Base-by-base conservation (phyloP, 73 alveolate genomes). In the Symbiodinium natans region DNA sequence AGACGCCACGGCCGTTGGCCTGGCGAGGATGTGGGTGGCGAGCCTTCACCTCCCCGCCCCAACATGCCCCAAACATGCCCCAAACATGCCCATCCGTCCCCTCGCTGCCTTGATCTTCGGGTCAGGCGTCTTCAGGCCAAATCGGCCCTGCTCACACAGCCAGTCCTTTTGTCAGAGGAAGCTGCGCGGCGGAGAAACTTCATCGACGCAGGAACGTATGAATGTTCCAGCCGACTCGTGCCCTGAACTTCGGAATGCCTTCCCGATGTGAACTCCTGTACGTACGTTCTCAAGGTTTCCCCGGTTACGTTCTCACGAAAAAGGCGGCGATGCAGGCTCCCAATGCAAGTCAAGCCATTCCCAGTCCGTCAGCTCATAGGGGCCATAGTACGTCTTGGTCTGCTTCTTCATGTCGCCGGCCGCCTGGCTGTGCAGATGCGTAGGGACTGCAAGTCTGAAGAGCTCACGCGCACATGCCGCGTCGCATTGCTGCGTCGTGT, bases 1-100 rank as follows among this genome's bases (percentile, higher is more conserved):
- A 92, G 82, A 92, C 82, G 36, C 98, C 98, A 11, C 98, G 98
- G 82, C 95, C 95, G 90, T 92, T 92, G 56, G 98, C 98, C 98
- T 74, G 34, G 87, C 74, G 75, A 38, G 4, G 6, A 3, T 10
- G 29, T 52, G n/a, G n/a, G n/a, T n/a, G n/a, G n/a, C n/a, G n/a
- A n/a, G n/a, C n/a, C n/a, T n/a, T n/a, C n/a, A n/a, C n/a, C n/a
- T n/a, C 27, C 68, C 21, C 68, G 5, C 68, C 21, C 68, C 68
- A 5, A 52, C 13, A 1, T 27, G 68, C 68, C n/a, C n/a, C n/a
- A n/a, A 17, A 21, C 68, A 5, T 17, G 21, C n/a, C 68, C 29
- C 68, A 52, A 17, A 6, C 68, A 52, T 17, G 19, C 1, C 1
- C 15, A 1, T 52, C 1, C 17, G 68, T 17, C 68, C 29, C 68